phyloP scores from a whole-genome alignment of 2,329 filamentous ascomycete species.

The Lachnellula cervina region DNA sequence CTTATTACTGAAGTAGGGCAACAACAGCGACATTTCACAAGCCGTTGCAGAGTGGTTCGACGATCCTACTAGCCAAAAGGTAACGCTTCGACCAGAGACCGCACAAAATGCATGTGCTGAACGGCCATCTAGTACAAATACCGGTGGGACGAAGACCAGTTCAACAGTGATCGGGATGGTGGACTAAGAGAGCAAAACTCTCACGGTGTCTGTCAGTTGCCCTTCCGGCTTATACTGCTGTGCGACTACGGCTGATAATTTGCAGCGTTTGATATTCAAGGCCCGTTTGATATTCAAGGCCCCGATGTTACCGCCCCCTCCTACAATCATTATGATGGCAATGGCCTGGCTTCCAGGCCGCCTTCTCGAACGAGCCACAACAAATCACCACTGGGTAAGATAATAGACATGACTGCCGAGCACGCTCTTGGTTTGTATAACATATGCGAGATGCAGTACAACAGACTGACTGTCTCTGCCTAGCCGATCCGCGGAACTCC shows the following conservation, averaged over 20 bases:
- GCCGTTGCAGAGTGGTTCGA: slow-evolving; percentile 49
- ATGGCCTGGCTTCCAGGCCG: slow-evolving; percentile 44
- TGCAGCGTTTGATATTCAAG: slow-evolving; percentile 53
- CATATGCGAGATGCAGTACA: background rate
- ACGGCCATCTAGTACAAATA: slow-evolving; percentile 34
- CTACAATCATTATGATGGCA: slow-evolving; percentile 37
- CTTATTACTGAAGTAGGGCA: slow-evolving; percentile 32
- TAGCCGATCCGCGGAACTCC: slow-evolving; percentile 35
- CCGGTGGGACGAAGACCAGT: slow-evolving; percentile 52
- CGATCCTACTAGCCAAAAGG: slow-evolving; percentile 31
- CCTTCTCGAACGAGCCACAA: slow-evolving; percentile 53
- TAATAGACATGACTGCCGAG: slow-evolving; percentile 44
- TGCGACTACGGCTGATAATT: slow-evolving; percentile 3
- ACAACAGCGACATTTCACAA: slow-evolving; percentile 43
- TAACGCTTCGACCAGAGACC: slow-evolving; percentile 14
- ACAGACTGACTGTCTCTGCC: background rate
- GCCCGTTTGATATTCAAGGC: slow-evolving; percentile 52
- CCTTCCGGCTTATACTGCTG: background rate
- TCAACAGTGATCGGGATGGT: slow-evolving; percentile 49
- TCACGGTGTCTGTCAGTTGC: slow-evolving; percentile 41
- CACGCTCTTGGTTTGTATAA: slow-evolving; percentile 38
- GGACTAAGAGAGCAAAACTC: slow-evolving; percentile 31
- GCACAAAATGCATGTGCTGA: background rate
- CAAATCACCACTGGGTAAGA: slow-evolving; percentile 50
- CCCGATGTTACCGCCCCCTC: slow-evolving; percentile 39